phyloP scores from a whole-genome alignment of 805 yeast species.

The Soucietia sequanensis region DNA sequence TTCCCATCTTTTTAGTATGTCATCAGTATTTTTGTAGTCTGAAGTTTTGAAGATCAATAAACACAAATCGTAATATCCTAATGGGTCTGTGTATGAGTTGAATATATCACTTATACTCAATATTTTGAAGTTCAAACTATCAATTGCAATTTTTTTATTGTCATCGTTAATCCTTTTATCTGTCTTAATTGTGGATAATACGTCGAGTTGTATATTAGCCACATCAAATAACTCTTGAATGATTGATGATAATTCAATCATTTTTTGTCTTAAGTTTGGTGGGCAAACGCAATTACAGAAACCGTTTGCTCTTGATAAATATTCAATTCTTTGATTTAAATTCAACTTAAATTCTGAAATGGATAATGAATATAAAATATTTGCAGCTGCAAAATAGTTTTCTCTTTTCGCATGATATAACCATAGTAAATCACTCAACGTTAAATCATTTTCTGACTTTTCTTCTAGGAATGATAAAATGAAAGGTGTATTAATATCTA shows the following conservation, averaged over 20 bases:
- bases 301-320: conserved; percentile 87
- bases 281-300: conserved; percentile 85
- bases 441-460: conserved; percentile 59
- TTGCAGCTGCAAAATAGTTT: conserved; percentile 80
- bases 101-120: conserved; percentile 74
- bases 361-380: conserved; percentile 66
- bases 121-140: conserved; percentile 60
- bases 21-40: conserved; percentile 82
- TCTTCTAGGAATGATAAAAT: conserved; percentile 75
- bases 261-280: conserved; percentile 71
- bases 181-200: conserved; percentile 46
- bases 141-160: conserved; percentile 50
- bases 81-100: conserved; percentile 83
- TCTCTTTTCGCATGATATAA: conserved; percentile 82
- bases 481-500: conserved; percentile 79
- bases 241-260: conserved; percentile 64
- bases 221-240: conserved; percentile 83
- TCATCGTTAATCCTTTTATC: conserved; percentile 51
- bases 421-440: conserved; percentile 84
- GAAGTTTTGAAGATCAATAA: conserved; percentile 76
- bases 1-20: conserved; percentile 78
- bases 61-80: conserved; percentile 83
- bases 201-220: conserved; percentile 78
- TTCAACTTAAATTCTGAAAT: conserved; percentile 67
- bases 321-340: conserved; percentile 78